These are phyloP conservation scores for Fistulifera solaris DNA, from an alignment of 108 stramenopile genomes.

Conservation along the genomic window DNA sequence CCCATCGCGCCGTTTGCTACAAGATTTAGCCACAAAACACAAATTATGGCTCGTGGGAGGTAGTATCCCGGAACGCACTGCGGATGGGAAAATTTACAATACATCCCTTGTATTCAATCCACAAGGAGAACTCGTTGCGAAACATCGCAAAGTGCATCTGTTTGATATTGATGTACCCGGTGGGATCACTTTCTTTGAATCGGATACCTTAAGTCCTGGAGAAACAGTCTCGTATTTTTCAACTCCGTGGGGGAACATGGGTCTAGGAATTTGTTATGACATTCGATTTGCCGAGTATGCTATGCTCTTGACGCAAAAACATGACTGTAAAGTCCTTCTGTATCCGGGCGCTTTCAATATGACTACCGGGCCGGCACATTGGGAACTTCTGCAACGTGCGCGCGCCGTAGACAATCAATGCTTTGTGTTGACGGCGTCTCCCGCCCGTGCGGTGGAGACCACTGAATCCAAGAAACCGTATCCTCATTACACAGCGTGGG, in stretches of 20 bases:
- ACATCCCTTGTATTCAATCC: slow-evolving; percentile 80
- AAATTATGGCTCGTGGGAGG: slow-evolving; percentile 93
- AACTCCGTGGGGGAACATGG: slow-evolving; percentile 70
- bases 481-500: slow-evolving; percentile 98
- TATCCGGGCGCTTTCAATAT: slow-evolving; percentile 99
- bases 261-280: slow-evolving; percentile 99
- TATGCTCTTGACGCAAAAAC: slow-evolving; percentile 75
- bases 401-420: slow-evolving; percentile 97
- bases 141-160: slow-evolving; percentile 94
- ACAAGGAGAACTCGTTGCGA: slow-evolving; percentile 67
- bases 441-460: slow-evolving; percentile 73
- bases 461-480: slow-evolving; percentile 37
- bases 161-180: slow-evolving; percentile 99
- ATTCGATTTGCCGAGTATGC: slow-evolving; percentile 98
- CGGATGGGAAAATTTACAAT: slow-evolving; percentile 77
- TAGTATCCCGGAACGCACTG: slow-evolving; percentile 82
- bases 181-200: slow-evolving; percentile 92
- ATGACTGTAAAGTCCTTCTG: slow-evolving; percentile 65
- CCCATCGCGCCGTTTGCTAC: slow-evolving; percentile 40
- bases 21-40: slow-evolving; percentile 51
- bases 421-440: slow-evolving; percentile 90
- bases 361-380: slow-evolving; percentile 97
- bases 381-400: slow-evolving; percentile 95
- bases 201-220: slow-evolving; percentile 86
- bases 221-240: slow-evolving; percentile 57